Conservation (phyloP, 805 yeast genomes). For the Candida sakaeoensis region DNA sequence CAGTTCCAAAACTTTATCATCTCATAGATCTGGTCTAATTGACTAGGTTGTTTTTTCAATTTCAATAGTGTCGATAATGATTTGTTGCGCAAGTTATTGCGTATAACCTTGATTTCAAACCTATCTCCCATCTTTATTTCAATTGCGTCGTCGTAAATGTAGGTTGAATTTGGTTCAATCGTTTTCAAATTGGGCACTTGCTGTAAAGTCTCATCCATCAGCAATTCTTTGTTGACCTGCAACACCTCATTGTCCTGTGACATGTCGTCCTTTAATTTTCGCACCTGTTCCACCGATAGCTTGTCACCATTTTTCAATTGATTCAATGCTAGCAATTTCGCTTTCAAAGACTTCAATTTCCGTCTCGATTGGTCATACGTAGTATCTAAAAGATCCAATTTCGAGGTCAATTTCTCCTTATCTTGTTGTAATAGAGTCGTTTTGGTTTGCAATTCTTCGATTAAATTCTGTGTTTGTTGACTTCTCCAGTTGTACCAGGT, state of each 20-base stretch:
- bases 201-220: neutral
- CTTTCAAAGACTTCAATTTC: neutral
- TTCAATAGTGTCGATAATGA: neutral
- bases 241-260: neutral
- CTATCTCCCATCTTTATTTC: neutral
- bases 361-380: neutral
- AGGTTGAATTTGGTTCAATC: neutral
- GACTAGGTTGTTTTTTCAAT: neutral
- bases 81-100: conserved; percentile 1
- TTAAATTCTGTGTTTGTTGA: conserved; percentile 46
- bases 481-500: conserved; percentile 65
- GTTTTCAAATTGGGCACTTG: neutral
- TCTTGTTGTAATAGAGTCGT: conserved; percentile 9
- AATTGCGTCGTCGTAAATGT: neutral
- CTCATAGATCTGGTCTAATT: neutral
- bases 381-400: conserved; percentile 1
- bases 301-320: neutral
- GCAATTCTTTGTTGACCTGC: neutral
- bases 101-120: conserved; percentile 1
- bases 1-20: conserved; percentile 18
- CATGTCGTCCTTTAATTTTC: conserved; percentile 14
- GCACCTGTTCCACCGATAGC: conserved; percentile 9
- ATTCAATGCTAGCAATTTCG: neutral
- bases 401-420: conserved; percentile 1
- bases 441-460: conserved; percentile 23